These are phyloP conservation scores for Penicillium macrosclerotiorum DNA, from an alignment of 495 filamentous ascomycete species.

Conservation along the genomic window DNA sequence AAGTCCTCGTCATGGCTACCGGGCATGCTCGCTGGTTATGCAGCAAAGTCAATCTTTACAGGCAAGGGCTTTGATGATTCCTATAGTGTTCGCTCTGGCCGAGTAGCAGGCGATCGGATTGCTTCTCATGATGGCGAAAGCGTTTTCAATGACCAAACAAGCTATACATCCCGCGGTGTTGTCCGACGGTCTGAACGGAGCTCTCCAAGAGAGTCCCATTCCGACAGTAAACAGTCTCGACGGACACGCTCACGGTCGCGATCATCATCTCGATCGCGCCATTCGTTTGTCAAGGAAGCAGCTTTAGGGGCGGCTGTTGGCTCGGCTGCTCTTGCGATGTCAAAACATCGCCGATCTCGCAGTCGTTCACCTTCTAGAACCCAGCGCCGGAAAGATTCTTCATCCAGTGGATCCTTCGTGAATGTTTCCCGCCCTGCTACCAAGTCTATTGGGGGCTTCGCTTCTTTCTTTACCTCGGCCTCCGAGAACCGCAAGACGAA, in stretches of 20 bases:
- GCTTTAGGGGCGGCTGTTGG: conserved; percentile 49
- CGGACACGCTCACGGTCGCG: conserved; percentile 45
- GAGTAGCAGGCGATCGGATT: conserved; percentile 26
- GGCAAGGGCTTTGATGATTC: conserved; percentile 58
- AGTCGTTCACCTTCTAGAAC: conserved; percentile 31
- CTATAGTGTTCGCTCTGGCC: conserved; percentile 55
- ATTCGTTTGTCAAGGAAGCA: conserved; percentile 41
- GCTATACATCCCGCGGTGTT: conserved; percentile 45
- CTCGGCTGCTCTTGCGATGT: conserved; percentile 33
- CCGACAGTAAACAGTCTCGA: conserved; percentile 22
- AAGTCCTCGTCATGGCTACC: conserved; percentile 50
- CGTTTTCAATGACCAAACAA: conserved; percentile 42
- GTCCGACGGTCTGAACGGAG: conserved; percentile 33
- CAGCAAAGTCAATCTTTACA: conserved; percentile 52
- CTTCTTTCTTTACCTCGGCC: conserved; percentile 49
- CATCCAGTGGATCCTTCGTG: conserved; percentile 33
- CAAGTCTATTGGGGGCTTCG: conserved; percentile 31
- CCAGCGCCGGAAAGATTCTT: conserved; percentile 34
- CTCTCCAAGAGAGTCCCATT: conserved; percentile 29
- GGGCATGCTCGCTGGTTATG: conserved; percentile 53
- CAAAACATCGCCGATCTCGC: conserved; percentile 28
- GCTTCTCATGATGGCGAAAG: conserved; percentile 38
- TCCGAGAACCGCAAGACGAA: conserved; percentile 47
- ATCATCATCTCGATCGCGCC: conserved; percentile 40
- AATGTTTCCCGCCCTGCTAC: conserved; percentile 30